These are phyloP conservation scores for Fusarium zealandicum DNA, from an alignment of 2,329 filamentous ascomycete species.

Conservation along the genomic window DNA sequence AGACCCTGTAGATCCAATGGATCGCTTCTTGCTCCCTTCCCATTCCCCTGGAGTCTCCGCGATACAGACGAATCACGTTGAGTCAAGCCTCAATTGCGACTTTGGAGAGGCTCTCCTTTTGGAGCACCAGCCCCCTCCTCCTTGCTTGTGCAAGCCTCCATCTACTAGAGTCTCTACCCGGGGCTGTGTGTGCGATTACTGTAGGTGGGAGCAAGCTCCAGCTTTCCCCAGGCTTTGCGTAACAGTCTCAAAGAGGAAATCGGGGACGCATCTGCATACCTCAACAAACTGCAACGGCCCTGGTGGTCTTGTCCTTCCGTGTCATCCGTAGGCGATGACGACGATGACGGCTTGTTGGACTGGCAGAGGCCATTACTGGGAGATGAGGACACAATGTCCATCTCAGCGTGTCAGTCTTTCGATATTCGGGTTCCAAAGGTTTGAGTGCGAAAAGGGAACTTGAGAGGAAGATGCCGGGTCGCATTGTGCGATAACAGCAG, in stretches of 20 bases:
- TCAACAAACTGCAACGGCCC: slow-evolving; percentile 35
- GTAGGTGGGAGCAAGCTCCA: slow-evolving; percentile 19
- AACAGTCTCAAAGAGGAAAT: slow-evolving; percentile 30
- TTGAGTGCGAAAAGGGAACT: no score
- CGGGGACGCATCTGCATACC: slow-evolving; percentile 12
- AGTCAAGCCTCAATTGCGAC: slow-evolving; percentile 27
- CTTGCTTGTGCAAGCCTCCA: no score
- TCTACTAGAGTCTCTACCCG: no score
- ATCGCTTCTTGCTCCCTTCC: slow-evolving; percentile 23
- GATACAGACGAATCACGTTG: slow-evolving; percentile 20
- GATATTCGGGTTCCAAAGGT: no score
- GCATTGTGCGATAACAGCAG: not conserved
- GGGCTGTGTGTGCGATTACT: slow-evolving; percentile 4
- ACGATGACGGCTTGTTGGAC: slow-evolving; percentile 17
- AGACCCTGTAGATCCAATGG: slow-evolving; percentile 40
- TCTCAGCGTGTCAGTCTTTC: not conserved
- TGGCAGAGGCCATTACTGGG: not conserved
- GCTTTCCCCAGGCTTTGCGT: slow-evolving; percentile 30
- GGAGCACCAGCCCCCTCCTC: slow-evolving; percentile 1
- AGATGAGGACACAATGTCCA: slow-evolving; percentile 6
- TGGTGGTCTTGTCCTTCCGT: slow-evolving; percentile 13
- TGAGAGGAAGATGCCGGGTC: no score
- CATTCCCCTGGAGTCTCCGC: slow-evolving; percentile 23
- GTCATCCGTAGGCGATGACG: slow-evolving; percentile 11
- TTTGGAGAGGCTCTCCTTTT: slow-evolving; percentile 5